Evolutionary conservation across 371 early-diverging fungal genomes (phyloP), one percentile per base, ranked within the genome.

Genomic region (Entomophthora muscae): DNA sequence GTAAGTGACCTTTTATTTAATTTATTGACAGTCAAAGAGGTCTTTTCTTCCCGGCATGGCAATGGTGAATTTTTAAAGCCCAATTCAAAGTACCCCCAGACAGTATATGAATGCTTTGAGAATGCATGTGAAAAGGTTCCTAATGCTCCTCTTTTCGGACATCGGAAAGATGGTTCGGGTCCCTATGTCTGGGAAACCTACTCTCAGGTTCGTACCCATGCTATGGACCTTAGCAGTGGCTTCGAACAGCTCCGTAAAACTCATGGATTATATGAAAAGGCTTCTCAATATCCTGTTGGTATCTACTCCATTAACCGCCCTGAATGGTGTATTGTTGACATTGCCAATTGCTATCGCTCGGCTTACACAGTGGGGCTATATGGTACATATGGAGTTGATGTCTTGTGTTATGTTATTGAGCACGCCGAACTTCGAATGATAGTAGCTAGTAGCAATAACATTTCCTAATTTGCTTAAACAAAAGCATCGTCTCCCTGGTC

Each of bases 241-340:
- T 66, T 83, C 22, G 42, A 75, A 52, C 73, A 78, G 51, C 66
- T 79, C 17, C 71, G 76, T 64, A 67, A 72, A 71, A 63, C 71
- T 5, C 57, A 55, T 23, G 10, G 26, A 22, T 7, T 55, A 10
- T 7, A 55, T 23, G 23, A 55, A 23, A 10, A 12, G 26, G 23
- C 10, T 55, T 23, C 63, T n/a, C 64, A 59, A 27, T 61, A 65
- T 1, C 32, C 78, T 29, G 64, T 86, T 22, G 88, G 86, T 53
- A 72, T 89, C 51, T 85, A 81, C 76, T 72, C 82, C 28, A 76
- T 89, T 66, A 98, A 97, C 71, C 76, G 98, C 52, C 72, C 86
- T 17, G 98, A 98, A 69, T 98, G 98, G 98, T 71, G 84, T n/a
- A 77, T 91, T 22, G 69, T 83, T 27, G 92, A 88, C 59, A 71